Evolutionary conservation across 768 basidiomycete genomes (phyloP).

Genomic region (Pholiota molesta): DNA sequence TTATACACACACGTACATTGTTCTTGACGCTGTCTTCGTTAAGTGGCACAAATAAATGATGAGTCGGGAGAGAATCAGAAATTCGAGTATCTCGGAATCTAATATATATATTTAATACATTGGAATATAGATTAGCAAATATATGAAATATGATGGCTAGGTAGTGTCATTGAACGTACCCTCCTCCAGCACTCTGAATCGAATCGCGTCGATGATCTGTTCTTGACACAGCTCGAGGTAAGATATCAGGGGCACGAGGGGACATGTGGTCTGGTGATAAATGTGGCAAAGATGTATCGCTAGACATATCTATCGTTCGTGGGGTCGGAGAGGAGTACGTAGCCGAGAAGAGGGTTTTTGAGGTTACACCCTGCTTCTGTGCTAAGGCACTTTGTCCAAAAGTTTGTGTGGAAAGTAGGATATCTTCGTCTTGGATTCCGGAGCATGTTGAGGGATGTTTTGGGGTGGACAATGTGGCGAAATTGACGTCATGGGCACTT

Average conservation of each 20-base stretch:
- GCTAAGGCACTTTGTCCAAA: conserved; percentile 44
- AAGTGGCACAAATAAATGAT: background rate
- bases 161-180: conserved; percentile 4
- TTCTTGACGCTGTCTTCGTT: background rate
- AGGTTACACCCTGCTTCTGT: conserved; percentile 15
- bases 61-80: background rate
- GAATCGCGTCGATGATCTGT: background rate
- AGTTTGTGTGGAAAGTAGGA: conserved; percentile 36
- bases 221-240: background rate
- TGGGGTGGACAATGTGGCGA: background rate
- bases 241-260: background rate
- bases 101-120: background rate
- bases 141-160: background rate
- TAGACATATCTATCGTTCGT: background rate
- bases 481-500: conserved; percentile 3
- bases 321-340: background rate
- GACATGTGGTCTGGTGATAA: background rate
- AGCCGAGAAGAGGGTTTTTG: conserved; percentile 1
- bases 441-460: background rate
- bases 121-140: background rate
- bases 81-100: background rate
- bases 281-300: background rate
- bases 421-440: background rate
- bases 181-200: background rate
- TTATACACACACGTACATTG: background rate